Evolutionary conservation across 805 yeast genomes (phyloP), one percentile per base, ranked within the genome.

Genomic region (Candida sonorensis): DNA sequence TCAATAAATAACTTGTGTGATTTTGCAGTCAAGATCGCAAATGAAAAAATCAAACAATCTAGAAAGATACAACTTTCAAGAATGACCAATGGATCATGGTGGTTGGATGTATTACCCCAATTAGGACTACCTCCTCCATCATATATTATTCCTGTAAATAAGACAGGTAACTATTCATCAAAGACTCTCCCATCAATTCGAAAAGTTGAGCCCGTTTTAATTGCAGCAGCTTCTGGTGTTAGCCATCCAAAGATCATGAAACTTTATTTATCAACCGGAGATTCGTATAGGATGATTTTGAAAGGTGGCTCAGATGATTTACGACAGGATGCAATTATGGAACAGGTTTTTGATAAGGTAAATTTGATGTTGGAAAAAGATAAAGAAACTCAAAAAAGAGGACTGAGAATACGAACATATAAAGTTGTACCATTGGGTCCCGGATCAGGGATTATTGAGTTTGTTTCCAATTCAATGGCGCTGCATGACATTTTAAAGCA

Each of bases 291-390:
- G 35, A 68, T 81, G 50, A 61, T 92, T 13, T 59, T 88, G 42
- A 92, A 92, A 51, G 85, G 85, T 17, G 87, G 94, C 5, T 70
- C 84, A 8, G 98, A 92, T 58, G 98, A 92, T 57, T 61, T 92
- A 32, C 64, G 97, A 31, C 98, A 94, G 57, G 99, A 92, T 59
- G 83, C 95, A 0, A 85, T 92, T 35, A 94, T 92, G 98, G 94
- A 90, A 53, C 97, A 92, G 52, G 97, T 90, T 2, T 92, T 94
- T 55, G 81, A 71, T 14, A 84, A 87, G 47, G 95, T 87, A 11
- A 87, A 88, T 48, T 57, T 64, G 10, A 69, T 86, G 23, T 66
- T 90, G 34, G 53, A 45, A 9, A 61, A 61, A 16, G 76, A 83
- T 47, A 66, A 66, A 32, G 72, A 71, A 20, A 66, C 90, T 0